Evolutionary conservation across 192 early-diverging fungal species (phyloP).

Genomic region (Piromyces sp.): DNA sequence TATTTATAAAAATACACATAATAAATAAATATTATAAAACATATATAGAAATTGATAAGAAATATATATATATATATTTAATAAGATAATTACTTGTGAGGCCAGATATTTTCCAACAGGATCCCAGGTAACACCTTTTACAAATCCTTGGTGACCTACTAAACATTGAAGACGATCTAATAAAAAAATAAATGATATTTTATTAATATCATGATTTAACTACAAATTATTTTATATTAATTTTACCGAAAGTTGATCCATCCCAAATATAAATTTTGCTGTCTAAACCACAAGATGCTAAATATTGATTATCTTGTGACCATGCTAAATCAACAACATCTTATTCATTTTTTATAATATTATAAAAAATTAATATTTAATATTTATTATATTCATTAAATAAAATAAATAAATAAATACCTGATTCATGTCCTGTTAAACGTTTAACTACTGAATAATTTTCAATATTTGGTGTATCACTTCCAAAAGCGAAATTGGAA

Average conservation of each 20-base stretch:
- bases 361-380: too few species aligned
- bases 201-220: neutral
- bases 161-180: conserved; percentile 36
- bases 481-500: neutral
- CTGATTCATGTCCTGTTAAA: conserved; percentile 66
- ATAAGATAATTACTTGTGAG: conserved; percentile 39
- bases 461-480: conserved; percentile 26
- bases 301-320: conserved; percentile 65
- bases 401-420: too few species aligned
- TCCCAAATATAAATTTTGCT: conserved; percentile 72
- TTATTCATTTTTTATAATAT: too few species aligned
- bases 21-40: neutral
- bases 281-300: conserved; percentile 85
- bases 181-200: too few species aligned
- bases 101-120: conserved; percentile 86
- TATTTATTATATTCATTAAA: too few species aligned
- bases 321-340: conserved; percentile 87
- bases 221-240: too few species aligned
- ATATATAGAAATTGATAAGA: neutral
- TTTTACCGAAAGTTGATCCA: conserved; percentile 52
- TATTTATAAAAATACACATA: neutral
- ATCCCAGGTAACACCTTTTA: conserved; percentile 93
- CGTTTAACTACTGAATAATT: conserved; percentile 55
- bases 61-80: neutral
- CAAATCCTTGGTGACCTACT: conserved; percentile 63